These are phyloP conservation scores for Clohesyomyces aquaticus DNA, from an alignment of 495 filamentous ascomycete species.

Conservation along the genomic window DNA sequence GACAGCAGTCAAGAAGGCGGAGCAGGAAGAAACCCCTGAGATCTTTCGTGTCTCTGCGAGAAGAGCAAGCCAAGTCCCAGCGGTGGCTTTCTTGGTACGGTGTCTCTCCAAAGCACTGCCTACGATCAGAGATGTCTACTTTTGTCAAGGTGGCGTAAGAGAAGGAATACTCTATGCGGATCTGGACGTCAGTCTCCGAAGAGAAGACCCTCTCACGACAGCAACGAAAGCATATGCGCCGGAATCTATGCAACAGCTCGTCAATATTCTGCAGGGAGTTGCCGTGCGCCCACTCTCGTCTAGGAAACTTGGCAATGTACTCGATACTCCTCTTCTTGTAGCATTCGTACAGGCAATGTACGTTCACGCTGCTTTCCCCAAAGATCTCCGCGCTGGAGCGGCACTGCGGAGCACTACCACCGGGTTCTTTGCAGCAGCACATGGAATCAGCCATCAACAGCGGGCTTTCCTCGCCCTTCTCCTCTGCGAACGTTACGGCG, in stretches of 20 bases:
- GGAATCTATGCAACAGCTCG: constrained; percentile 48
- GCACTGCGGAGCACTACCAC: constrained; percentile 74
- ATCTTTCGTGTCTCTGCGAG: constrained; percentile 86
- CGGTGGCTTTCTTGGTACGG: constrained; percentile 77
- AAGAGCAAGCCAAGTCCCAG: constrained; percentile 78
- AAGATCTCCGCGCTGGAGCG: constrained; percentile 60
- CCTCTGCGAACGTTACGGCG: constrained; percentile 77
- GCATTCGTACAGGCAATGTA: constrained; percentile 38
- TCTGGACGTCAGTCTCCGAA: constrained; percentile 60
- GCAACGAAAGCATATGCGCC: constrained; percentile 60
- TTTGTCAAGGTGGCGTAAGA: constrained; percentile 84
- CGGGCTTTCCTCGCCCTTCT: constrained; percentile 73
- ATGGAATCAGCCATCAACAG: constrained; percentile 73
- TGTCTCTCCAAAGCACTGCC: constrained; percentile 71
- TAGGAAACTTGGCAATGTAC: constrained; percentile 29
- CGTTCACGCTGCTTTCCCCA: constrained; percentile 28
- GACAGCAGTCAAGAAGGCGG: constrained; percentile 50
- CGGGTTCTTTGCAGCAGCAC: constrained; percentile 64
- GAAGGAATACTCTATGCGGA: constrained; percentile 78
- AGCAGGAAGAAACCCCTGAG: constrained; percentile 41
- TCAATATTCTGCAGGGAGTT: constrained; percentile 51
- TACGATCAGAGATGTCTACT: constrained; percentile 69
- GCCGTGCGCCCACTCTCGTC: constrained; percentile 45
- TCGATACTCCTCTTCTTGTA: constrained; percentile 7
- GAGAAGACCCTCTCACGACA: constrained; percentile 66